A percentile compares a stretch with the other conserved stretches of the same genome.
These are phyloP conservation scores for Orychophragmus violaceus DNA, from an alignment of 345 rosid species.

Conservation along the genomic window DNA sequence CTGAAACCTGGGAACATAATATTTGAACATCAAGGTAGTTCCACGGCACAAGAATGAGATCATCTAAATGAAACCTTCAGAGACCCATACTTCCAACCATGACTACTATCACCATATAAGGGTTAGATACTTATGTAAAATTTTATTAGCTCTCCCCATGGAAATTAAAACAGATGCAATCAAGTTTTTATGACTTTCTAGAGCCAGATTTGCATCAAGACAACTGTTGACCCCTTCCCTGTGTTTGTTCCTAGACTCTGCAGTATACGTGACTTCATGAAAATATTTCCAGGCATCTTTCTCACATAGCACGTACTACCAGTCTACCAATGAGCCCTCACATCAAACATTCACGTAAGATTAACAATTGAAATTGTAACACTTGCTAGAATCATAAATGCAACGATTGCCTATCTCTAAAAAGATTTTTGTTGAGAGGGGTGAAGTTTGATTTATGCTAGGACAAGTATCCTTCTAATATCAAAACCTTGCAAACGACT, in stretches of 20 bases:
- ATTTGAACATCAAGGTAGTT: neutral
- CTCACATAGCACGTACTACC: neutral
- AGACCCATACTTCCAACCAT: neutral
- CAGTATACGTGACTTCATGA: neutral
- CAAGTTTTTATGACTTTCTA: neutral
- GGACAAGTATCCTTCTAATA: neutral
- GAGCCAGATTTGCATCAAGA: slow-evolving; percentile 1
- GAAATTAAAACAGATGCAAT: neutral
- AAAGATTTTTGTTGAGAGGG: neutral
- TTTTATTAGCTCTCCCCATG: neutral
- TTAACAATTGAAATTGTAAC: neutral
- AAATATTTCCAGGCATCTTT: no score
- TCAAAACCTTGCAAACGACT: neutral
- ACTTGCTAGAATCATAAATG: neutral
- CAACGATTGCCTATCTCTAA: neutral
- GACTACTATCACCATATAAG: neutral
- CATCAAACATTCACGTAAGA: neutral
- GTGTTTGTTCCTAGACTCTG: neutral
- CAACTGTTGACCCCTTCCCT: neutral
- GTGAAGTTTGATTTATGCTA: neutral
- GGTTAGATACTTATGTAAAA: neutral
- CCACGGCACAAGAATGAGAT: neutral
- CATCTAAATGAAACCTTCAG: neutral
- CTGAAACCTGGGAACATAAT: slow-evolving; percentile 54
- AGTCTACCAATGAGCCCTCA: neutral